phyloP scores from a whole-genome alignment of 805 yeast species.

The Saturnispora diversa region DNA sequence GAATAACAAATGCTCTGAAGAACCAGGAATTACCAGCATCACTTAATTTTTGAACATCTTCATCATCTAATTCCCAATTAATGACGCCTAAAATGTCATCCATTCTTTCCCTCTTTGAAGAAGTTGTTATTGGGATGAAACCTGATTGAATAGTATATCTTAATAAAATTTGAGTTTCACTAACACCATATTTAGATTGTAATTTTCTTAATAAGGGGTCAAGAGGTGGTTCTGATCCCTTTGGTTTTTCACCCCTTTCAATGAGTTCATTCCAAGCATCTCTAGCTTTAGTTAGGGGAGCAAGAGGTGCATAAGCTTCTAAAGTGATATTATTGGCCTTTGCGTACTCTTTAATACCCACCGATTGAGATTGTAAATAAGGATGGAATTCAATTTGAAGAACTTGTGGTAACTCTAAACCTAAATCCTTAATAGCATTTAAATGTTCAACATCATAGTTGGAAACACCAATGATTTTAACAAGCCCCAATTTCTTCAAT shows the following conservation, averaged over 20 bases:
- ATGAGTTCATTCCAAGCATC: slow-evolving; percentile 11
- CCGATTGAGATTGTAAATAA: slow-evolving; percentile 51
- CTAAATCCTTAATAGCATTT: slow-evolving; percentile 33
- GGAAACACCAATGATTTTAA: slow-evolving; percentile 40
- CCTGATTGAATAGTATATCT: slow-evolving; percentile 38
- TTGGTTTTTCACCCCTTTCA: slow-evolving; percentile 5
- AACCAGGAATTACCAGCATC: slow-evolving; percentile 22
- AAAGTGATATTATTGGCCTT: slow-evolving; percentile 30
- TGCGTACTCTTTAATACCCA: slow-evolving; percentile 37
- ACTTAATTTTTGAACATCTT: slow-evolving; percentile 26
- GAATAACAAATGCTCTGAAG: slow-evolving; percentile 20
- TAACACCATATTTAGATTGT: slow-evolving; percentile 31
- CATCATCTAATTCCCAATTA: slow-evolving; percentile 28
- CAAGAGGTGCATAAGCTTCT: slow-evolving; percentile 41
- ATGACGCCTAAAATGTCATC: slow-evolving; percentile 30
- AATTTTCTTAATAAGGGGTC: slow-evolving; percentile 28
- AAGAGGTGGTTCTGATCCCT: slow-evolving; percentile 19
- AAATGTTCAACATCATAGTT: slow-evolving; percentile 44
- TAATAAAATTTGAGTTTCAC: slow-evolving; percentile 36
- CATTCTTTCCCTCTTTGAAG: slow-evolving; percentile 35
- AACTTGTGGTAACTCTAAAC: slow-evolving; percentile 42
- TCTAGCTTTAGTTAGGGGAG: slow-evolving; percentile 33
- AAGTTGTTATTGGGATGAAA: slow-evolving; percentile 40
- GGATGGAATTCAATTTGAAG: slow-evolving; percentile 64
- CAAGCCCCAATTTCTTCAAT: slow-evolving; percentile 44